Conservation (phyloP, 1,139 yeast species). For the Lipomyces yarrowii region DNA sequence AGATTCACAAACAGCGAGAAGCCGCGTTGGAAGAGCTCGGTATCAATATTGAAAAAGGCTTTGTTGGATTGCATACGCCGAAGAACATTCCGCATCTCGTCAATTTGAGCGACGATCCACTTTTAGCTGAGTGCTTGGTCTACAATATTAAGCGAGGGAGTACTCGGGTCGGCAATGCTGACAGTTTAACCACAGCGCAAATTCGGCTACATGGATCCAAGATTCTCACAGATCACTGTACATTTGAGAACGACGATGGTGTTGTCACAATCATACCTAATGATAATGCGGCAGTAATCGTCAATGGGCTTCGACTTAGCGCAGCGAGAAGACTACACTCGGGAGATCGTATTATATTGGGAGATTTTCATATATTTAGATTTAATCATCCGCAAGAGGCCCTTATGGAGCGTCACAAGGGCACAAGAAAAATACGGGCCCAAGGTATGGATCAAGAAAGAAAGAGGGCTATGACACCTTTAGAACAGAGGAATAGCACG, state of each 20-base stretch:
- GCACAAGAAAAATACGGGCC: background rate
- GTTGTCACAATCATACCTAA: conserved; percentile 31
- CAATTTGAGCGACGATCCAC: conserved; percentile 40
- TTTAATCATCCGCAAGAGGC: conserved; percentile 39
- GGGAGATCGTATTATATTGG: conserved; percentile 37
- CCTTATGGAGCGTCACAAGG: conserved; percentile 16
- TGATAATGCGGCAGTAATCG: conserved; percentile 33
- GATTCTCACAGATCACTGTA: conserved; percentile 37
- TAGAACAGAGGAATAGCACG: conserved; percentile 6
- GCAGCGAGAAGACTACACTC: conserved; percentile 32
- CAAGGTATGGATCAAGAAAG: conserved; percentile 19
- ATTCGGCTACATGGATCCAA: conserved; percentile 36
- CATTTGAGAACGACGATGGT: conserved; percentile 32
- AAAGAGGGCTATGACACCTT: background rate
- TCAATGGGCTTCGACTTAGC: conserved; percentile 35
- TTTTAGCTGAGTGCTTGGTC: conserved; percentile 38
- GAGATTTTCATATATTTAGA: conserved; percentile 37
- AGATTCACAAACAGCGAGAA: conserved; percentile 37
- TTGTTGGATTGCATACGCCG: conserved; percentile 39
- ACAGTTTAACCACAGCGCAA: conserved; percentile 30
- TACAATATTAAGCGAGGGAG: conserved; percentile 38
- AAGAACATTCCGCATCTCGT: conserved; percentile 39
- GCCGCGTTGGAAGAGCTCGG: conserved; percentile 39
- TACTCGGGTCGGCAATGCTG: conserved; percentile 37
- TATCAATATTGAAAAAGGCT: conserved; percentile 35